Evolutionary conservation across 768 basidiomycete species (phyloP).

Genomic region (Aureoboletus auriporus): DNA sequence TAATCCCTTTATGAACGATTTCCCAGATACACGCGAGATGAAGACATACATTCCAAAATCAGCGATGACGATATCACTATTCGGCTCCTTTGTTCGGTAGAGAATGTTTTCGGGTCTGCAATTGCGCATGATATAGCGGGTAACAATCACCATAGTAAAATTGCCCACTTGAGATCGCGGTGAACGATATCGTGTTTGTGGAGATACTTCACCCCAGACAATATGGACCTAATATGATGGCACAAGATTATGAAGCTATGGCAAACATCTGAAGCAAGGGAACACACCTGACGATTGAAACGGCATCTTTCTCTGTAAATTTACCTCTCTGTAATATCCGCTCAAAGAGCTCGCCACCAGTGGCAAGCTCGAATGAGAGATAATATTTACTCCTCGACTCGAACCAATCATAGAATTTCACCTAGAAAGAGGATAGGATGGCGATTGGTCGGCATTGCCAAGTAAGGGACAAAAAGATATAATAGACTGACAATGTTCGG

Average conservation of each 20-base stretch:
- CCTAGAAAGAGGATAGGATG: conserved; percentile 40
- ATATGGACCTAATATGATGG: conserved; percentile 52
- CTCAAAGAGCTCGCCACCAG: conserved; percentile 93
- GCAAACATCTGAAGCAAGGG: background rate
- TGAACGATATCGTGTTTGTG: conserved; percentile 94
- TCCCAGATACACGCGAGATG: background rate
- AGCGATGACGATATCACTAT: conserved; percentile 89
- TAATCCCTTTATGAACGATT: background rate
- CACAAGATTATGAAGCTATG: background rate
- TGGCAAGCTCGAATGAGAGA: conserved; percentile 90
- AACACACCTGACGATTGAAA: conserved; percentile 66
- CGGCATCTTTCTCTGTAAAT: conserved; percentile 91
- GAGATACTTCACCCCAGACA: conserved; percentile 85
- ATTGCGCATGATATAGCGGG: background rate
- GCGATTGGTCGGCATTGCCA: background rate
- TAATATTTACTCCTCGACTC: conserved; percentile 94
- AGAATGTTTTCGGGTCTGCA: conserved; percentile 92
- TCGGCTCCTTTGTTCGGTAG: conserved; percentile 69
- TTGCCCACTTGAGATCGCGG: conserved; percentile 82
- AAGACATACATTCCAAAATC: conserved; percentile 90
- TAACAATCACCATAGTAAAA: background rate
- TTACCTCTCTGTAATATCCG: conserved; percentile 81
- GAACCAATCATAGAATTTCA: conserved; percentile 96
- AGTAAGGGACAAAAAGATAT: background rate
- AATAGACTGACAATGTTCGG: conserved; percentile 72